These are phyloP conservation scores for Pilaira anomala DNA, from an alignment of 192 early-diverging fungal species.

Conservation along the genomic window DNA sequence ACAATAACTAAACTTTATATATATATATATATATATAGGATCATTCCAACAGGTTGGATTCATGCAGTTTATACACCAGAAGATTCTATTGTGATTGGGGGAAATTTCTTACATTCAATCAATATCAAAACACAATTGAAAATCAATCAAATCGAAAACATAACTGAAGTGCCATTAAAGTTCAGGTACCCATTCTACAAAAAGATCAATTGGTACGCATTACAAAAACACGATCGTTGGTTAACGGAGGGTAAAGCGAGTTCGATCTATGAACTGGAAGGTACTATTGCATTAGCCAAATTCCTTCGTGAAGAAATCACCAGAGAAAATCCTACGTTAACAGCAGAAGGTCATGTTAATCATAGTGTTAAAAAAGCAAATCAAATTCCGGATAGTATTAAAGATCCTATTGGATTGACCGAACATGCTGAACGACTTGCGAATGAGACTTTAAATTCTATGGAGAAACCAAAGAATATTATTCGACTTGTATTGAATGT, in stretches of 20 bases:
- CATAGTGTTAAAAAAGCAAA: background rate
- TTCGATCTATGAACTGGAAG: constrained; percentile 51
- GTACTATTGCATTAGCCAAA: constrained; percentile 38
- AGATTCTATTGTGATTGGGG: constrained; percentile 88
- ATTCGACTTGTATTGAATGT: too few relatives aligned
- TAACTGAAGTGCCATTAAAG: constrained; percentile 73
- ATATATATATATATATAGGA: too few relatives aligned
- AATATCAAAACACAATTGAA: constrained; percentile 71
- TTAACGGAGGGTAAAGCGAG: constrained; percentile 28
- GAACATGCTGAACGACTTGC: background rate
- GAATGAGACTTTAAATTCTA: too few relatives aligned
- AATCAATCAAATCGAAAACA: constrained; percentile 71
- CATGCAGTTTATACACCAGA: constrained; percentile 89
- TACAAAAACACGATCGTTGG: background rate
- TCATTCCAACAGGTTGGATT: constrained; percentile 96
- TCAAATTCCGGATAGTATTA: background rate
- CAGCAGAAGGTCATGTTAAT: too few relatives aligned
- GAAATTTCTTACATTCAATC: constrained; percentile 87
- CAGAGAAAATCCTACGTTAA: too few relatives aligned
- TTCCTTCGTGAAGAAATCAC: constrained; percentile 17
- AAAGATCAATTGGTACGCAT: constrained; percentile 76
- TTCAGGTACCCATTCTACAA: constrained; percentile 88
- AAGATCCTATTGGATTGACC: background rate
- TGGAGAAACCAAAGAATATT: too few relatives aligned
- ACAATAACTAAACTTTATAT: too few relatives aligned